Base-by-base conservation (phyloP, 345 rosid species). In the Lumnitzera racemosa region DNA sequence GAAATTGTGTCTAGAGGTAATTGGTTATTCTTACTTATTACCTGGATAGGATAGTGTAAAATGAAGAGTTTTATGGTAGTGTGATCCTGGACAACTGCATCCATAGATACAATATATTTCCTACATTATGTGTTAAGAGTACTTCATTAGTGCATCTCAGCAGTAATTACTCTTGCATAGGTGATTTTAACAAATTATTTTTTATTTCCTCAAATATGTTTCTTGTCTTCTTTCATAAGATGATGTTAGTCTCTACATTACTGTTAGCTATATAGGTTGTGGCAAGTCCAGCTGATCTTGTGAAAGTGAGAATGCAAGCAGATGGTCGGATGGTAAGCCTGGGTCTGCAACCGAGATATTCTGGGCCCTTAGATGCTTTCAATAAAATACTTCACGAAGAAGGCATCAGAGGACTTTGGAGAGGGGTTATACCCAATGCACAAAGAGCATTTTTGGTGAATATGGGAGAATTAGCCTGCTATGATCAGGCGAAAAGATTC, bases 251-350 rank as follows among this genome's bases (percentile, higher is more conserved):
- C 51, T 47, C 51, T 2, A 5, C 13, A 17, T 76, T 71, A 36
- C 23, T 41, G 53, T 65, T 80, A 83, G 88, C 71, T 62, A 53
- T 75, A 63, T 82, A 91, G 95, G 72, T 88, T 51, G 88, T 86
- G 64, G 96, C 94, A n/a, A 88, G 96, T 56, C 96, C 96, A 12
- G 87, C 98, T 55, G 96, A 91, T 82, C 86, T 91, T 60, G 84
- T 84, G 10, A 91, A 91, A 70, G 96, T 91, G 75, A 75, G 96
- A 66, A 88, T 91, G 98, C 98, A 91, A 84, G 91, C 91, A 2
- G 91, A 88, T 69, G 78, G 94, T 16, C 66, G 62, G 23, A 25
- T 77, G 58, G 74, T 69, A 43, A 78, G 78, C 70, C 82, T 49
- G 59, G 98, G 96, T n/a, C 72, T 82, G 58, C 74, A 67, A 56